Evolutionary conservation across 805 yeast species (phyloP).

Genomic region (Suhomyces xylopsoci): DNA sequence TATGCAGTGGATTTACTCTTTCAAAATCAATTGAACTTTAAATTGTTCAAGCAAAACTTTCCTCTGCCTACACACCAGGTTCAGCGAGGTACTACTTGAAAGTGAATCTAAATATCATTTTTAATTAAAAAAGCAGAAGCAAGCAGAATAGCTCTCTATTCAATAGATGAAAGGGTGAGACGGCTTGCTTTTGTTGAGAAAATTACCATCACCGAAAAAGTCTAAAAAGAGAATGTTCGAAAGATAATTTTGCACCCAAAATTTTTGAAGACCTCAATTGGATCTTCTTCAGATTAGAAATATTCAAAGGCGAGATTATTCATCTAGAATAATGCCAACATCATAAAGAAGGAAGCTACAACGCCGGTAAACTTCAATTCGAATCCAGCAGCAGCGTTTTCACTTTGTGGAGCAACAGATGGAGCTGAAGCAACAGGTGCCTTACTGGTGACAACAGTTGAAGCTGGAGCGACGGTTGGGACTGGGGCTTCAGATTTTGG

Average conservation of each 20-base stretch:
- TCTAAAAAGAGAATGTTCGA: neutral
- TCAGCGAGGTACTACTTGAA: neutral
- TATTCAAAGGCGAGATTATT: neutral
- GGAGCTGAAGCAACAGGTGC: neutral
- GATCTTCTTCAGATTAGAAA: neutral
- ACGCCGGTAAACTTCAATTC: neutral
- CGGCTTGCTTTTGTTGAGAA: neutral
- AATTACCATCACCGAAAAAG: neutral
- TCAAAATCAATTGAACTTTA: neutral
- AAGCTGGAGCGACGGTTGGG: slow-evolving; percentile 9
- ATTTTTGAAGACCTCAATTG: neutral
- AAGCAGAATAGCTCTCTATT: neutral
- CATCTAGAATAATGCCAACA: neutral
- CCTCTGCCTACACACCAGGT: neutral
- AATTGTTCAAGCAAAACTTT: neutral
- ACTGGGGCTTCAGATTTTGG: slow-evolving; percentile 14
- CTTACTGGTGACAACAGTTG: slow-evolving; percentile 5
- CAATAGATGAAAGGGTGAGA: neutral
- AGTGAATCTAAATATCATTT: neutral
- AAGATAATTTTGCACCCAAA: neutral
- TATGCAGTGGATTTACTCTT: neutral
- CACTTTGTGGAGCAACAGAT: neutral
- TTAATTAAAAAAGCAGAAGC: neutral
- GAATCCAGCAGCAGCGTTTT: slow-evolving; percentile 1
- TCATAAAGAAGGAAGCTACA: neutral